Evolutionary conservation across 1,139 yeast species (phyloP), one percentile per base, ranked within the genome.

Genomic region (Yamadazyma triangularis): DNA sequence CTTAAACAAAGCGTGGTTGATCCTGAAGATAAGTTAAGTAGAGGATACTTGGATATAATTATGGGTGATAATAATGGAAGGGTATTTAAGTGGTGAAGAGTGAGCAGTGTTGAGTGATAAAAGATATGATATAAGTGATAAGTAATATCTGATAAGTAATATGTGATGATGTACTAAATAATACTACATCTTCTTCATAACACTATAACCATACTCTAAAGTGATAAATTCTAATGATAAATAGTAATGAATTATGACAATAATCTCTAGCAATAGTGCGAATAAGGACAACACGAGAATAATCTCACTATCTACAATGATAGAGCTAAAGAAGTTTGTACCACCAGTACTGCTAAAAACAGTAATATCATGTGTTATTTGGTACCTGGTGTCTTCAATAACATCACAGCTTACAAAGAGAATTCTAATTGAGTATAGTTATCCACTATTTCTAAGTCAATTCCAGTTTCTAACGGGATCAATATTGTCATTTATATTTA

Each of bases 391-490:
- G 13, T 69, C 75, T 23, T 63, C 76, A 8, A 40, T 67, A 6
- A 71, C 77, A 3, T 62, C 77, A 3, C 77, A 71, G 40, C 48
- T 66, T 30, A 70, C 75, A 15, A 71, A 69, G 35, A 30, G 52
- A 13, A 66, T 70, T 4, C 50, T 72, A 27, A 50, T 55, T n/a
- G 54, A 55, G 31, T 66, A 70, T 41, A 57, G 60, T 4, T 70
- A 60, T 44, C 77, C 78, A n/a, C 48, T 72, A 7, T 69, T 71
- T 38, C 53, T 72, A 22, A 67, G 75, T n/a, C 74, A 66, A 45
- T 63, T 61, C 39, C 77, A 72, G 40, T 72, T 68, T 33, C 37
- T 64, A 8, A 58, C 61, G 14, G 69, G 71, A 7, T 56, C 68
- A 4, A 15, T 56, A 1, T 41, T 66, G 15, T 59, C 68, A 12